Percentiles rank a stretch among this genome's conserved stretches.
Evolutionary conservation across 2,329 filamentous ascomycete genomes (phyloP).

Genomic region (Scedosporium boydii): DNA sequence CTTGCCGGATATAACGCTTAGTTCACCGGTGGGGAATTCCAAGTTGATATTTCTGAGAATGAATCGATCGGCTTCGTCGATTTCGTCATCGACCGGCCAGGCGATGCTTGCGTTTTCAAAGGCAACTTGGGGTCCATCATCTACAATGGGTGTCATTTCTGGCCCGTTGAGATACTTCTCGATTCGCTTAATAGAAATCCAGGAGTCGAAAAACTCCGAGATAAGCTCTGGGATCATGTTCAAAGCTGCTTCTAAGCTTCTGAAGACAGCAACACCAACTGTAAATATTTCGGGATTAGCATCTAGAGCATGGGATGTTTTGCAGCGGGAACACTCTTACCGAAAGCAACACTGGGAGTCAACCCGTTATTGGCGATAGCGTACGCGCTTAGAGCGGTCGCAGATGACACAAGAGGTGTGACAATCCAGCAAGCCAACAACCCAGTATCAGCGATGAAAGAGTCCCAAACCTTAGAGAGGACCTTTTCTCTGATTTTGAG

Average conservation of each 20-base stretch:
- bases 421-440: conserved; percentile 62
- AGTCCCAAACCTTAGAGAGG: conserved; percentile 54
- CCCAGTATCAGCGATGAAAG: conserved; percentile 54
- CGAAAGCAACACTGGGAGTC: conserved; percentile 67
- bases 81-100: conserved; percentile 60
- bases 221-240: conserved; percentile 47
- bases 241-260: conserved; percentile 61
- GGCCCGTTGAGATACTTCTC: conserved; percentile 60
- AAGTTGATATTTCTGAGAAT: conserved; percentile 55
- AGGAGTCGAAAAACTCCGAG: conserved; percentile 47
- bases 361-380: conserved; percentile 53
- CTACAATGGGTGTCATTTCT: conserved; percentile 48
- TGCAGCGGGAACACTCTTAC: background rate
- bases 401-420: conserved; percentile 64
- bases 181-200: conserved; percentile 63
- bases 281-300: background rate
- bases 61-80: conserved; percentile 51
- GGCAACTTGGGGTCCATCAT: conserved; percentile 47
- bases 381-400: conserved; percentile 61
- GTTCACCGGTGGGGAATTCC: conserved; percentile 56
- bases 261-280: conserved; percentile 63
- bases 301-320: background rate
- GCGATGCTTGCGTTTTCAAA: conserved; percentile 62
- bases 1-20: conserved; percentile 67
- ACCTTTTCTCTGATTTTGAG: conserved; percentile 53